Evolutionary conservation across 441 rosid genomes (phyloP).

Genomic region (Melianthus villosus): DNA sequence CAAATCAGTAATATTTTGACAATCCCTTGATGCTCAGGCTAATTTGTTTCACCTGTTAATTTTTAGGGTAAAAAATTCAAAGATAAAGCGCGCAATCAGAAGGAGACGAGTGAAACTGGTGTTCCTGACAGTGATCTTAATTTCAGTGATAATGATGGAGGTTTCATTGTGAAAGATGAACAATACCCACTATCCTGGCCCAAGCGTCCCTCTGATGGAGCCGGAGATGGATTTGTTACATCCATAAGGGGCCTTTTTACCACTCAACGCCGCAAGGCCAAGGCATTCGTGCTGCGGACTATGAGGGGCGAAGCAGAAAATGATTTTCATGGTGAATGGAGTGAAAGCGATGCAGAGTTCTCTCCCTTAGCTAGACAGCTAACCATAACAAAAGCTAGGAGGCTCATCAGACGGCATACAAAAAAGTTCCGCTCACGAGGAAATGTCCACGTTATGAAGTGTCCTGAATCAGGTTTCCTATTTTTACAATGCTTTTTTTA

Average conservation of each 20-base stretch:
- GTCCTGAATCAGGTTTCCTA: too few relatives aligned
- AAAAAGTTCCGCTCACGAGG: conserved; percentile 68
- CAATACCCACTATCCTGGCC: conserved; percentile 55
- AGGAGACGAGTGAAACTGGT: conserved; percentile 26
- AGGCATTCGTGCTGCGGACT: conserved; percentile 81
- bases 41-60: conserved; percentile 1
- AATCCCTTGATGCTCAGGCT: not conserved
- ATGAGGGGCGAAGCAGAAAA: conserved; percentile 97
- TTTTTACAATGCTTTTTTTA: conserved; percentile 60
- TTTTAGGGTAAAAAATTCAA: conserved; percentile 91
- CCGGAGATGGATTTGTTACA: conserved; percentile 97
- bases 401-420: conserved; percentile 76
- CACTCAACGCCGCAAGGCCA: conserved; percentile 89
- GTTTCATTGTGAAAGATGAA: conserved; percentile 41
- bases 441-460: too few relatives aligned
- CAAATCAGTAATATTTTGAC: not conserved
- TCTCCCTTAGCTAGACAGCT: conserved; percentile 86
- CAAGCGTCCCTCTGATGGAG: conserved; percentile 82
- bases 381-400: conserved; percentile 81
- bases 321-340: conserved; percentile 84
- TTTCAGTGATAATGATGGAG: conserved; percentile 70
- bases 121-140: conserved; percentile 61
- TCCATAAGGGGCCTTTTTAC: conserved; percentile 84
- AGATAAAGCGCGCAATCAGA: conserved; percentile 58
- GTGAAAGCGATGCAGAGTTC: conserved; percentile 79